Evolutionary conservation across 148 eudicot species (phyloP), one percentile per base, ranked within the genome.

Genomic region (Rhododendron simsii): DNA sequence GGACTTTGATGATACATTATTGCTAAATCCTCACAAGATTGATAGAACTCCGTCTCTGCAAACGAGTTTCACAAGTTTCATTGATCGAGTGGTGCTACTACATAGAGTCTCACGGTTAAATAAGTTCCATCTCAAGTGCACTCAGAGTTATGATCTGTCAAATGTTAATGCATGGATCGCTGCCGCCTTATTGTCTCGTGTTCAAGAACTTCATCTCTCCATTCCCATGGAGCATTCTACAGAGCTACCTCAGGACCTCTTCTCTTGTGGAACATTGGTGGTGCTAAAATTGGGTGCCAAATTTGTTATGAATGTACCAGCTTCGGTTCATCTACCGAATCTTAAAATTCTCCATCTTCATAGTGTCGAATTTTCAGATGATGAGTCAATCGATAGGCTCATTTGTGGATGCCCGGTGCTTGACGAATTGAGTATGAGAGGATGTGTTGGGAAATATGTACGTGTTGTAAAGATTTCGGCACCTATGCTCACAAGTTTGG

Each of bases 371-470:
- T 14, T 86, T 44, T n/a, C 37, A 44, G 71, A 81, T 41, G 71
- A 55, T 39, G 81, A 30, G 16, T 35, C 83, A 71, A 37, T 81
- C 55, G 3, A 23, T 30, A 86, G 80, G 85, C 80, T 86, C 45
- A 55, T 86, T 18, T 74, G 55, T 28, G 74, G 85, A 59, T 86
- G 88, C 80, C 88, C 88, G 71, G 83, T 74, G 26, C 88, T 86
- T 81, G 88, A 86, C 59, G 81, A 74, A 35, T 80, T 86, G 33
- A 26, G 48, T 14, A 69, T 69, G 37, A 2, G 35, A 2, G 74
- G 2, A 69, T 26, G 74, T 69, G 28, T 69, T 9, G 74, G 69
- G 81, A 57, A 12, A n/a, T 1, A 51, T 71, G 55, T 23, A 11
- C 20, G 59, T 28, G 2, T 11, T 51, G 78, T 77, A 4, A 82